Base-by-base conservation (phyloP, 2,329 filamentous ascomycete genomes). In the Ustilaginoidea virens region DNA sequence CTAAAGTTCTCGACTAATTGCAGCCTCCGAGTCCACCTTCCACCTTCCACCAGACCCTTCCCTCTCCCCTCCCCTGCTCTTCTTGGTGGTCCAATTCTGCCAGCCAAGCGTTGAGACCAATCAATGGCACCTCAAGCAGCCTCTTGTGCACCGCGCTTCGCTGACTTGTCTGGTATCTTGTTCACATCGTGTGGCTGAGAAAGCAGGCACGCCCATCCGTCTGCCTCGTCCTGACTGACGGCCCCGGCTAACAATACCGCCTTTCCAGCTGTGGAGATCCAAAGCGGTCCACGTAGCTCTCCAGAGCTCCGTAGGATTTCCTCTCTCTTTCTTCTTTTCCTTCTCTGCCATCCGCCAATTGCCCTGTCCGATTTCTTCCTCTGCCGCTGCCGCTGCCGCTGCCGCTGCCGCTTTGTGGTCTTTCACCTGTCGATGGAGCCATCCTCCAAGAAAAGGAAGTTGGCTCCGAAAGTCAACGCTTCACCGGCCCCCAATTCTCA, bases 371-470 rank as follows among this genome's bases (percentile, higher is more conserved):
- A n/a, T 20, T 15, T 26, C 21, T 10, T 22, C 26, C 17, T 17
- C 19, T 27, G 25, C 29, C 23, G 13, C 7, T 24, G 7, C 22
- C 7, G 24, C 17, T 25, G 28, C 37, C 35, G 30, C 34, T 33
- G 11, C 11, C 11, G 19, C 7, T 7, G 19, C 19, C 7, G 7
- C 26, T 35, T 28, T 33, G 28, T 32, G 24, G 20, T n/a, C 20
- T 18, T 23, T 26, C 26, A 17, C 31, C 23, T 36, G 40, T 44
- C 46, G 40, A 59, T 59, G 55, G 55, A 59, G 46, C 55, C 53
- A 37, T 53, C 52, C 25, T 54, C 40, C 34, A 59, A 59, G 37
- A 54, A 53, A 45, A 51, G 55, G 42, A 57, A 57, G 47, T 46
- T 59, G 47, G 55, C 55, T 41, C 55, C 55, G 20, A 59, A 58